Conservation (phyloP, 2,329 filamentous ascomycete species). For the Fusarium sarcochroum region DNA sequence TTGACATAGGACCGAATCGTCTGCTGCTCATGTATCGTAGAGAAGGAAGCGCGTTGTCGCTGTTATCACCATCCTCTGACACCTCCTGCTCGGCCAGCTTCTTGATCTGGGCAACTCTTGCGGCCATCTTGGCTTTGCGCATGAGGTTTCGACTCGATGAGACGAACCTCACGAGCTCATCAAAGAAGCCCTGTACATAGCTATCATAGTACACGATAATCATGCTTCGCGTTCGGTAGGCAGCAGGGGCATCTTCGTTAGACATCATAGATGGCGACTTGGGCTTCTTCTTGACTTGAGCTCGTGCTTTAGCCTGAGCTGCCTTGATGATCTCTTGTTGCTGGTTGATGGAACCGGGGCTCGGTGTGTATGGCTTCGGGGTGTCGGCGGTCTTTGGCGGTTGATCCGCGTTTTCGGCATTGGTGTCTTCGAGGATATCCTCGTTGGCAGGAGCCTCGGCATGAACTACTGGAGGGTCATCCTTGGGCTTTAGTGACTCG, state of each 20-base stretch:
- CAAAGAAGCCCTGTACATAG: constrained; percentile 85
- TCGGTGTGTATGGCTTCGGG: constrained; percentile 42
- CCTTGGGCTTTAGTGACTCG: constrained; percentile 66
- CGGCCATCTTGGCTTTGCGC: constrained; percentile 89
- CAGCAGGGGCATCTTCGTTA: constrained; percentile 62
- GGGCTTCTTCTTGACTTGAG: constrained; percentile 64
- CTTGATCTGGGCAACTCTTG: constrained; percentile 77
- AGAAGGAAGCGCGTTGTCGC: constrained; percentile 57
- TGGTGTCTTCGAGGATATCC: constrained; percentile 40
- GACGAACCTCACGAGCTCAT: constrained; percentile 85
- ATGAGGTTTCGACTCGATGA: constrained; percentile 85
- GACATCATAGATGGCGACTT: constrained; percentile 68
- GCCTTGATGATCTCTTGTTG: constrained; percentile 61
- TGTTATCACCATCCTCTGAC: constrained; percentile 63
- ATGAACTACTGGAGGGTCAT: constrained; percentile 52
- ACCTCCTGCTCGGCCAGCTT: constrained; percentile 72
- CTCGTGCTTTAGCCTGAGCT: constrained; percentile 58
- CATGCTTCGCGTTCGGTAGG: constrained; percentile 79
- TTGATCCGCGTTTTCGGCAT: constrained; percentile 14
- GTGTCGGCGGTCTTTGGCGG: constrained; percentile 48
- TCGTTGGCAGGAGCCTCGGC: constrained; percentile 33
- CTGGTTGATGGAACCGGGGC: constrained; percentile 51
- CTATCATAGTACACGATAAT: constrained; percentile 95
- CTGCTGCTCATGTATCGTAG: constrained; percentile 58
- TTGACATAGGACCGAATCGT: constrained; percentile 51